phyloP scores from a whole-genome alignment of 2,329 filamentous ascomycete species.

The Neonectria sp. region DNA sequence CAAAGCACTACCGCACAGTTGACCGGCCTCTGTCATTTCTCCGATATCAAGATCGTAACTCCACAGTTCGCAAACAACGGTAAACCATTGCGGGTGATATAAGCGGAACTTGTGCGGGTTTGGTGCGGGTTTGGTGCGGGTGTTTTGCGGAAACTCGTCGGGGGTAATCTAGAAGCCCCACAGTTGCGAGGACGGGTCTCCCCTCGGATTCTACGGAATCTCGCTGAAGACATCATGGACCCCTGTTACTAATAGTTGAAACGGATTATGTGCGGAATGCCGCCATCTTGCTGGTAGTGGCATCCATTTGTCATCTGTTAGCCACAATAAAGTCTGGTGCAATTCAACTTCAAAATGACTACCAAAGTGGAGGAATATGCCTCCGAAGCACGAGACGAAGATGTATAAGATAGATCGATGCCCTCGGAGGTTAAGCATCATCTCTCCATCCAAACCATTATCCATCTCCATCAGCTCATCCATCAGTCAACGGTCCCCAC shows the following conservation, averaged over 20 bases:
- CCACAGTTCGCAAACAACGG: background rate
- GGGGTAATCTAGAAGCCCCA: background rate
- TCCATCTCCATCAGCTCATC: background rate
- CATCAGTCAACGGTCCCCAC: too few relatives aligned
- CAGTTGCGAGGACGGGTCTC: background rate
- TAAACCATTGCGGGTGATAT: background rate
- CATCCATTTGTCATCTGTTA: background rate
- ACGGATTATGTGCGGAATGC: background rate
- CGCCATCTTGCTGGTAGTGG: background rate
- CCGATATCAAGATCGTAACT: background rate
- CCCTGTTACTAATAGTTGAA: background rate
- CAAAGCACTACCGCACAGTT: too few relatives aligned
- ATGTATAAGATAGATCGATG: background rate
- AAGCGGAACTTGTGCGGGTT: conserved; percentile 2
- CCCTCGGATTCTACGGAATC: background rate
- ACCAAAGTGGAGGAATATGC: background rate
- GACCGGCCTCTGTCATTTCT: too few relatives aligned
- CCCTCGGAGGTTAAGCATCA: background rate
- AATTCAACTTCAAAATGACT: background rate
- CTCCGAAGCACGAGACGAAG: background rate
- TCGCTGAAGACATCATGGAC: background rate
- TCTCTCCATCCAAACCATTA: background rate
- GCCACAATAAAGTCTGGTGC: background rate
- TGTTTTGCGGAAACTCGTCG: background rate
- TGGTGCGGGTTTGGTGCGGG: conserved; percentile 8